Evolutionary conservation across 768 basidiomycete species (phyloP), one percentile per base, ranked within the genome.

Genomic region (Xanthoconium stramineum): DNA sequence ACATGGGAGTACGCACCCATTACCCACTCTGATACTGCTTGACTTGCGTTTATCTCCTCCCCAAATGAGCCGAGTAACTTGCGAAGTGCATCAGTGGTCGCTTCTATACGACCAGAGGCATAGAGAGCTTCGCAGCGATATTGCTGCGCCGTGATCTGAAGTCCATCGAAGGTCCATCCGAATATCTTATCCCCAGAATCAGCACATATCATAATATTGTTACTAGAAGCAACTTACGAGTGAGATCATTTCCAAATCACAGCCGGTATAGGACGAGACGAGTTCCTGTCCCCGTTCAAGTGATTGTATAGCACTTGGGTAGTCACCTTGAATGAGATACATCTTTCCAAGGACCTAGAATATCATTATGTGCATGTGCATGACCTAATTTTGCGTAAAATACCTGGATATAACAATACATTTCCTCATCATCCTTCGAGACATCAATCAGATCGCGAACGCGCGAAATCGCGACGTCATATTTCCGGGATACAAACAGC

Each of bases 81-180:
- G 8, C 15, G 13, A 1, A 45, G 29, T 11, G 11, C 29, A 6
- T 30, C 30, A 19, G 30, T 15, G 10, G 29, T 30, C 29, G 30
- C 29, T 9, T 17, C 29, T 30, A 8, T 30, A n/a, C 7, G 15
- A 32, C 44, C 44, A 15, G 44, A 7, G 17, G 44, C 44, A 30
- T 9, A 30, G 14, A 44, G 43, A 44, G 3, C 43, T 17, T 44
- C 28, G 6, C 43, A 44, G 14, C 14, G 11, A 15, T 17, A 28
- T 4, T 13, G 44, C 8, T 45, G 29, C 6, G n/a, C 30, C 44
- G 15, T 45, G 28, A 45, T 12, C 7, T 32, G 30, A 9, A 45
- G 15, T 3, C 29, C 37, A 5, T 60, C 59, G 6, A 60, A 60
- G 12, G 1, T 30, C 59, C 59, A 57, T 36, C 37, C 48, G 8